Evolutionary conservation across 2,329 filamentous ascomycete species (phyloP).

Genomic region (Calonectria ilicicola): DNA sequence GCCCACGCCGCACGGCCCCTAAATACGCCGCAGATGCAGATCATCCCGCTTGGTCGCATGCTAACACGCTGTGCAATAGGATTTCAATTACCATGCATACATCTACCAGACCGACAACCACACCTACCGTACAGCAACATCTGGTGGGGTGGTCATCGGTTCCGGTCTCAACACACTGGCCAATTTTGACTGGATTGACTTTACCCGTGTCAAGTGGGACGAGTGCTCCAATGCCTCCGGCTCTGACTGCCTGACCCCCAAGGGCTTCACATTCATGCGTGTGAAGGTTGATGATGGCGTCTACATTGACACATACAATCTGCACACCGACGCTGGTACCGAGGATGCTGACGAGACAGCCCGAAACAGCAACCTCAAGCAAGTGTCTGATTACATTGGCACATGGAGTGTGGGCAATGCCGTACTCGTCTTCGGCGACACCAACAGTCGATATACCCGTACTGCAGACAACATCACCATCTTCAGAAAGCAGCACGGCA

Average conservation of each 20-base stretch:
- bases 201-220: constrained; percentile 69
- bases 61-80: constrained; percentile 38
- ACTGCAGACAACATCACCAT: constrained; percentile 60
- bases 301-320: constrained; percentile 74
- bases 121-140: constrained; percentile 71
- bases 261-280: constrained; percentile 78
- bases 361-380: constrained; percentile 69
- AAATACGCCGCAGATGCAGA: not conserved
- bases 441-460: constrained; percentile 72
- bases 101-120: constrained; percentile 72
- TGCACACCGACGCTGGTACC: constrained; percentile 72
- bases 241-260: constrained; percentile 74
- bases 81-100: constrained; percentile 76
- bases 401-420: constrained; percentile 68
- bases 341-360: constrained; percentile 64
- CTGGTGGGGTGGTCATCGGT: constrained; percentile 73
- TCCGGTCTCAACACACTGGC: constrained; percentile 74
- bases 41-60: not conserved
- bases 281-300: constrained; percentile 61
- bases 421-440: constrained; percentile 74
- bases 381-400: constrained; percentile 69
- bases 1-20: not conserved
- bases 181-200: constrained; percentile 65
- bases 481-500: constrained; percentile 56
- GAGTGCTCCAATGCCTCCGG: constrained; percentile 67